Evolutionary conservation across 805 yeast species (phyloP), one percentile per base, ranked within the genome.

Genomic region (Saccharomyces jurei): DNA sequence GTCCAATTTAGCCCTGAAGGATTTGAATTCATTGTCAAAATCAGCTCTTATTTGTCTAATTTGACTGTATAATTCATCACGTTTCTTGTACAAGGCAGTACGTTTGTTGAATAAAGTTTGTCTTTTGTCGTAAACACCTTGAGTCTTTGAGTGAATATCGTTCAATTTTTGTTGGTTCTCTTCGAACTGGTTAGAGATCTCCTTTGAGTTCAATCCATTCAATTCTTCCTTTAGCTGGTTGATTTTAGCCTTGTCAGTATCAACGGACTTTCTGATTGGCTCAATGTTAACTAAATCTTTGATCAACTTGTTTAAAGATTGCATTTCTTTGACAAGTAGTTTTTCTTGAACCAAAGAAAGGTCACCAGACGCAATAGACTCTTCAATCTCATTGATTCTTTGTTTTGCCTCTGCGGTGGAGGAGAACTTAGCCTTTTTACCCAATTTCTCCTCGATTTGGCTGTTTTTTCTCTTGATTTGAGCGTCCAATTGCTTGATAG

Each of bases 261-360:
- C 96, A 67, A 92, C 84, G 48, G 85, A 81, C 63, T 81, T 81
- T 76, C 89, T 97, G 63, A 81, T 81, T 64, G 81, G 81, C 67
- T 84, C 90, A 62, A 91, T 77, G 50, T 80, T 77, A 50, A 82
- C 81, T 68, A 89, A 87, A 70, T 86, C 91, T 71, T 86, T 86
- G 67, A 84, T 82, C 68, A 87, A 74, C 74, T 88, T 89, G 73
- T 92, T 84, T 71, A 94, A 81, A 49, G 84, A 72, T 52, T 89
- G 80, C 78, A 89, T 87, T 74, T 92, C 98, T 74, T 87, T 87
- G 61, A 94, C 82, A 60, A 78, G 73, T 67, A 83, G 80, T 76
- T 89, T 86, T 79, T 94, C 99, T 59, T 92, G 96, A 52, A 90
- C 97, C 66, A 94, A 82, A 63, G 88, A 81, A 69, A 94, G 77